Conservation (phyloP, 23 red algal species). For the Gracilaria domingensis region DNA sequence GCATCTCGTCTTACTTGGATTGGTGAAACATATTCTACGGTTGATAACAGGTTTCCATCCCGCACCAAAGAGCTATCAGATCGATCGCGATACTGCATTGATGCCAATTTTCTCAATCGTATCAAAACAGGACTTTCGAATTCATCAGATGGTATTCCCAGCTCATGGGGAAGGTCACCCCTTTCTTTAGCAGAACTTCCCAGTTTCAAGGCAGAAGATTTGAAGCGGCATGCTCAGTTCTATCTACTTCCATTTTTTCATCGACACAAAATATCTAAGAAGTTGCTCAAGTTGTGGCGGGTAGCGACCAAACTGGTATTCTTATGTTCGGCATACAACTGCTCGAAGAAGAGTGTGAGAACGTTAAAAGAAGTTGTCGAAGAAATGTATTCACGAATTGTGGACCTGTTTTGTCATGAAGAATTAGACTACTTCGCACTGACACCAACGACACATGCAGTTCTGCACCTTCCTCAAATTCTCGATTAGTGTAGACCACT, state of each 20-base stretch:
- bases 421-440: background rate
- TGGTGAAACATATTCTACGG: no score
- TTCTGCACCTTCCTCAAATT: conserved; percentile 3
- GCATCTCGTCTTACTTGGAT: no score
- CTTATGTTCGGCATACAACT: background rate
- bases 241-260: background rate
- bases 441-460: conserved; percentile 18
- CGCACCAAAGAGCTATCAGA: no score
- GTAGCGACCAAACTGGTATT: background rate
- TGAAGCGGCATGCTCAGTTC: conserved; percentile 1
- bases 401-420: background rate
- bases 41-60: no score
- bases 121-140: no score
- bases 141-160: no score
- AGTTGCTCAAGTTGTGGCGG: background rate
- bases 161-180: conserved; percentile 10
- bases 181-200: background rate
- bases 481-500: conserved; percentile 2
- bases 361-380: background rate
- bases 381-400: background rate
- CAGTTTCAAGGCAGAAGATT: conserved; percentile 1
- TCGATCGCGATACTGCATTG: no score
- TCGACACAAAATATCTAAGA: background rate
- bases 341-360: background rate
- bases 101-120: no score